A percentile compares a stretch with the other conserved stretches of the same genome.
These are phyloP conservation scores for Colletotrichum lindemuthianum DNA, from an alignment of 2,329 filamentous ascomycete genomes.

Conservation along the genomic window DNA sequence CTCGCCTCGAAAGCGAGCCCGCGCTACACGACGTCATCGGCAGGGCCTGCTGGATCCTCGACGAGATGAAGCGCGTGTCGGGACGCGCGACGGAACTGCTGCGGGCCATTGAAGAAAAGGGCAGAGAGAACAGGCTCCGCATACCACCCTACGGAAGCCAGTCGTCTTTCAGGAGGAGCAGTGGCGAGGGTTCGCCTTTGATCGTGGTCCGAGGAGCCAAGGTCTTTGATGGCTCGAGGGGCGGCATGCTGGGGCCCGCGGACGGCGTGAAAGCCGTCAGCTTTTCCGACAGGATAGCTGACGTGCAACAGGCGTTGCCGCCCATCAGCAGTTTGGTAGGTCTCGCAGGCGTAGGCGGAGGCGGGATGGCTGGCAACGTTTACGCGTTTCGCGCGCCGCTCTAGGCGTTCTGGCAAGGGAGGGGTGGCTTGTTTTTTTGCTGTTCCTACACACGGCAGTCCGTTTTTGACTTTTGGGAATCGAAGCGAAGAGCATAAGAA, in stretches of 20 bases:
- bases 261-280: not conserved
- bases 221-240: constrained; percentile 6
- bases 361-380: no score
- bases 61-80: constrained; percentile 11
- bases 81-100: constrained; percentile 10
- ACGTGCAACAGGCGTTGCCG: not conserved
- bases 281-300: not conserved
- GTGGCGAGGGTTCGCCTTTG: not conserved
- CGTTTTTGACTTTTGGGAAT: no score
- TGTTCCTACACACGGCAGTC: no score
- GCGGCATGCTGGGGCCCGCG: not conserved
- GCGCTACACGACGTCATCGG: not conserved
- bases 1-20: not conserved
- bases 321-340: no score
- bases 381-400: no score
- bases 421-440: no score
- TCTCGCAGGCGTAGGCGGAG: no score
- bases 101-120: not conserved
- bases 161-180: not conserved
- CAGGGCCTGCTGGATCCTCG: constrained; percentile 17
- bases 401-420: no score
- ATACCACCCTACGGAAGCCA: constrained; percentile 6
- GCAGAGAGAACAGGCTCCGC: not conserved
- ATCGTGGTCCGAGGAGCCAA: not conserved
- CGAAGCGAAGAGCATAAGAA: no score